These are phyloP conservation scores for Prunus yedoensis DNA, from an alignment of 331 rosid genomes.

Conservation along the genomic window DNA sequence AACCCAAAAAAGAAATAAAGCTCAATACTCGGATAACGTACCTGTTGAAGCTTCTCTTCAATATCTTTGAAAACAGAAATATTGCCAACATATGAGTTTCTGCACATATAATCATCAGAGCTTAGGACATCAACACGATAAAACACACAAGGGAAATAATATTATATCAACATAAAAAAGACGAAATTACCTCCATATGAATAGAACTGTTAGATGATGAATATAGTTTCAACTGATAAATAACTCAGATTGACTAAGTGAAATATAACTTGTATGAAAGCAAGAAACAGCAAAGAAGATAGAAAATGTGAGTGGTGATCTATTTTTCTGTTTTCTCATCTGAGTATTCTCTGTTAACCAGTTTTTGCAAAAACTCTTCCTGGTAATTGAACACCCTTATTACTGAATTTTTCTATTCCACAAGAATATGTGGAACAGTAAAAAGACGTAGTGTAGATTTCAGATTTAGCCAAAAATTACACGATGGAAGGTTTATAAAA, in stretches of 20 bases:
- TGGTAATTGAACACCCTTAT: not conserved
- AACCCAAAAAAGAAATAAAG: slow-evolving; percentile 13
- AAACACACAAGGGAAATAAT: slow-evolving; percentile 14
- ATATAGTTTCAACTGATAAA: not conserved
- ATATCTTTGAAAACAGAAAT: slow-evolving; percentile 74
- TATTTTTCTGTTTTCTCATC: not conserved
- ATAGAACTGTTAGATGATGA: not conserved
- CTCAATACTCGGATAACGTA: slow-evolving; percentile 32
- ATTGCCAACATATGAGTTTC: slow-evolving; percentile 91
- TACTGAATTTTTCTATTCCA: no score
- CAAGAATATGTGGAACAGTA: no score
- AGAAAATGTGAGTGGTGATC: not conserved
- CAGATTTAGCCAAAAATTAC: no score
- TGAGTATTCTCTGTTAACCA: not conserved
- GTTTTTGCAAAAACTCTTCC: not conserved
- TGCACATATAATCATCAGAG: slow-evolving; percentile 48
- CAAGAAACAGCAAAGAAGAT: not conserved
- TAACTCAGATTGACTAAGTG: not conserved
- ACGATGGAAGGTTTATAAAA: no score
- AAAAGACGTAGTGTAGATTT: no score
- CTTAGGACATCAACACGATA: slow-evolving; percentile 17
- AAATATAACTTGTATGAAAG: not conserved
- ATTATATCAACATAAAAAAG: not conserved
- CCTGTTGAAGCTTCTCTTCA: slow-evolving; percentile 88
- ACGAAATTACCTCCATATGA: not conserved